Evolutionary conservation across 1,139 yeast species (phyloP), one percentile per base, ranked within the genome.

Genomic region (Tardiomyces digboiensis): DNA sequence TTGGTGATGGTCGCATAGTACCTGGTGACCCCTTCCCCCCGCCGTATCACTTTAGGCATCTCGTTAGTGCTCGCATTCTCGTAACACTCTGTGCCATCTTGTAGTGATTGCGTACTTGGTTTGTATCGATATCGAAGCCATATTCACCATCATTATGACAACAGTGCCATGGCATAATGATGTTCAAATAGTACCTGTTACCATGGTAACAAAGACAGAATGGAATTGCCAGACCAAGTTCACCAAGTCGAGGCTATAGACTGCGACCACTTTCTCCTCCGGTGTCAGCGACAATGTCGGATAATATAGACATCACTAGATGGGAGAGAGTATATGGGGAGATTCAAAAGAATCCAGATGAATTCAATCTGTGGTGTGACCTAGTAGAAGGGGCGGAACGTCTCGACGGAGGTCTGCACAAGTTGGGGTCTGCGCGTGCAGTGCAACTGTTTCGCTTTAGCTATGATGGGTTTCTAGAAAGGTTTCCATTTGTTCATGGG

Each of bases 401-500:
- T 7, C 47, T 65, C 4, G 67, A 64, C 39, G 65, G 69, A 7
- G 70, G 72, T 10, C 62, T 78, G 40, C 64, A 63, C 39, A 76
- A 79, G 52, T 57, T 67, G 3, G 70, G 83, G 3, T 58, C 74
- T 2, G 47, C 52, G 1, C 57, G 61, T 8, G 70, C 72, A 29
- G 52, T 74, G 12, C 62, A 66, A 18, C 55, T 72, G n/a, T 62
- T 79, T 42, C 61, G 80, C 40, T 54, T 66, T 2, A 66, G 82
- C 0, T 85, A 78, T 56, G 72, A 72, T 42, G 70, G 75, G 20
- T 65, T 88, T 44, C 67, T 89, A 14, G 65, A 63, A 1, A 71
- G 74, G 45, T 88, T 72, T 60, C 97, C 97, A 0, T 66, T 72
- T 33, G 62, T 82, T 36, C 85, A 80, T 55, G 86, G 84, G 41